These are phyloP conservation scores for Aspergillus felis DNA, from an alignment of 2,329 filamentous ascomycete genomes.

Conservation along the genomic window DNA sequence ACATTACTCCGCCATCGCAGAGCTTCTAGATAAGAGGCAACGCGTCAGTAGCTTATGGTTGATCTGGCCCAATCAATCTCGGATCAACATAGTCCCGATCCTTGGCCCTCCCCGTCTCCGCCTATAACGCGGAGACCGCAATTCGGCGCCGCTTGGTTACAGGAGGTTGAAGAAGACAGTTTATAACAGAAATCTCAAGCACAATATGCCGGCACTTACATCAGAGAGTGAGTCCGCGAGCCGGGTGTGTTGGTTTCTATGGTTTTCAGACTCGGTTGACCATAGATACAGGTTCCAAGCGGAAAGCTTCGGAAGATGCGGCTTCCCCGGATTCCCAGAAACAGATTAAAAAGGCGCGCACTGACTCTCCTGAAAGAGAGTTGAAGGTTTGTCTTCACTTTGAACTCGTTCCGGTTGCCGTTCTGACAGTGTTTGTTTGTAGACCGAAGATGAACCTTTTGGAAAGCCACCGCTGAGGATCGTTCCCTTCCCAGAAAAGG, in stretches of 20 bases:
- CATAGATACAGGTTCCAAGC: conserved; percentile 35
- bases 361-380: conserved; percentile 41
- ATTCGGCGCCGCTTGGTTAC: conserved; percentile 1
- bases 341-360: conserved; percentile 48
- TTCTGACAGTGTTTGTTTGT: conserved; percentile 15
- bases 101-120: conserved; percentile 14
- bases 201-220: conserved; percentile 23
- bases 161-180: neutral
- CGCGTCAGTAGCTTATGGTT: neutral
- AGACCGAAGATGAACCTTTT: conserved; percentile 34
- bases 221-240: conserved; percentile 29
- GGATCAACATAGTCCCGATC: conserved; percentile 22
- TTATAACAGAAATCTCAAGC: neutral
- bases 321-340: conserved; percentile 41
- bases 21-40: neutral
- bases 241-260: neutral
- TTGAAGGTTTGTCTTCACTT: conserved; percentile 22
- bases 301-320: conserved; percentile 49
- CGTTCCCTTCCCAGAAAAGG: conserved; percentile 88
- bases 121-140: conserved; percentile 14
- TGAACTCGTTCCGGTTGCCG: neutral
- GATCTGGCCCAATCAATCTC: conserved; percentile 20
- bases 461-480: conserved; percentile 56
- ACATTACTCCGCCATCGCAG: neutral
- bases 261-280: conserved; percentile 7